Evolutionary conservation across 345 rosid genomes (phyloP).

Genomic region (Salix dunnii): DNA sequence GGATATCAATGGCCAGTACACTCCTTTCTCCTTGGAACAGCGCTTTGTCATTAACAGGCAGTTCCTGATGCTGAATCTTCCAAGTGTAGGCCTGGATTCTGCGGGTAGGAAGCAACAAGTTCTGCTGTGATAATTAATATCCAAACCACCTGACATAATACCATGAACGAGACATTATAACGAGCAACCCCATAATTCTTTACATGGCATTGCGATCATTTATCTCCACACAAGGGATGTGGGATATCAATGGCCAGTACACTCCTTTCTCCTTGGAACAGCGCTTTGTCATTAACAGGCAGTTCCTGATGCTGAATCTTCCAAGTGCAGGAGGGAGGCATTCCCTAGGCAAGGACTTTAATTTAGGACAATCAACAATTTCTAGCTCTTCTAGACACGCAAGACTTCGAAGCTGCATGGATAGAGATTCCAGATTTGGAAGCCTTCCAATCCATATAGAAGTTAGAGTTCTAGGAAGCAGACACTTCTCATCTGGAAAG

Average conservation of each 20-base stretch:
- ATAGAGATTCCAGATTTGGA: neutral
- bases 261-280: conserved; percentile 16
- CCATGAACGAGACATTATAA: neutral
- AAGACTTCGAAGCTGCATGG: conserved; percentile 16
- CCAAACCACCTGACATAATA: neutral
- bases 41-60: too few species aligned
- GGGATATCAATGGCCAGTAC: conserved; percentile 19
- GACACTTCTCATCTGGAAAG: neutral
- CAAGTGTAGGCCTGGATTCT: neutral
- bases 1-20: too few species aligned
- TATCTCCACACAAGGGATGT: conserved; percentile 21
- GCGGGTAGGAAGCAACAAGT: neutral
- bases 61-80: too few species aligned
- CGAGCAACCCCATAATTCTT: neutral
- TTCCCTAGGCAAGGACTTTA: conserved; percentile 14
- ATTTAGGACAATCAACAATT: conserved; percentile 16
- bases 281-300: conserved; percentile 10
- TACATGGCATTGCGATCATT: neutral
- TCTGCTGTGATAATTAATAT: neutral
- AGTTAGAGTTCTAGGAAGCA: neutral
- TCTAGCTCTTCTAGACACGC: conserved; percentile 15
- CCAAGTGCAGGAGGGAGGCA: conserved; percentile 18
- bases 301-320: conserved; percentile 15
- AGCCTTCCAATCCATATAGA: neutral
- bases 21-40: too few species aligned